phyloP scores from a whole-genome alignment of 768 basidiomycete genomes.

The Lentinula sp. region DNA sequence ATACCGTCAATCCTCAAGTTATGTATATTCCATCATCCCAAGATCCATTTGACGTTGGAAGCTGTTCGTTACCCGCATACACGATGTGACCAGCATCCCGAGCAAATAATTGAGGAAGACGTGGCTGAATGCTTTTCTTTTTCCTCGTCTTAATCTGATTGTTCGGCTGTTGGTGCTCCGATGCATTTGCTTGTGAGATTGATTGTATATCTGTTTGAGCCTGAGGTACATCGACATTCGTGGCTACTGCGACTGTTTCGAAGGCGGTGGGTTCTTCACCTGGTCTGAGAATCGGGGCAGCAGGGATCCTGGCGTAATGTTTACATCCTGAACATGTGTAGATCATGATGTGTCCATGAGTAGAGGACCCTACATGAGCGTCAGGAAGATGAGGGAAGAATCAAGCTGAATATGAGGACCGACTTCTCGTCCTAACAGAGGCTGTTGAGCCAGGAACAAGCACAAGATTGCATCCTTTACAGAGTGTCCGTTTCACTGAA shows the following conservation, averaged over 20 bases:
- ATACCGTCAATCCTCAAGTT: conserved; percentile 9
- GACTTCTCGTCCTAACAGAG: conserved; percentile 60
- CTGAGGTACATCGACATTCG: not conserved
- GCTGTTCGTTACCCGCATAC: conserved; percentile 55
- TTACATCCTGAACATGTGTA: conserved; percentile 59
- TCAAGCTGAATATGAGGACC: conserved; percentile 13
- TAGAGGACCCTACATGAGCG: conserved; percentile 20
- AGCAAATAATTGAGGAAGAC: conserved; percentile 55
- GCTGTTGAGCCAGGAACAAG: conserved; percentile 67
- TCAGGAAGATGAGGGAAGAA: not conserved
- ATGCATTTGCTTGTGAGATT: not conserved
- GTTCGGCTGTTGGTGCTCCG: not conserved
- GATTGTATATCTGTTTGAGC: not conserved
- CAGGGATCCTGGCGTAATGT: conserved; percentile 59
- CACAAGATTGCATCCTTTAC: conserved; percentile 58
- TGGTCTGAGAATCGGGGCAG: conserved; percentile 38
- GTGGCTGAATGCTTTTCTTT: conserved; percentile 24
- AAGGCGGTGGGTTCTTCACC: not conserved
- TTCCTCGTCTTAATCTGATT: conserved; percentile 11
- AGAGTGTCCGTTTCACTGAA: conserved; percentile 74
- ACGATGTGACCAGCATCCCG: conserved; percentile 60
- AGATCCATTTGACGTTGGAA: conserved; percentile 16
- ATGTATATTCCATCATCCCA: conserved; percentile 22
- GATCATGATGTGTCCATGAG: conserved; percentile 49
- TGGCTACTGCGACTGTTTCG: not conserved